Percentiles rank a stretch among this genome's conserved stretches.
phyloP scores from a whole-genome alignment of 305 asterid species.

The Coffea humblotiana region DNA sequence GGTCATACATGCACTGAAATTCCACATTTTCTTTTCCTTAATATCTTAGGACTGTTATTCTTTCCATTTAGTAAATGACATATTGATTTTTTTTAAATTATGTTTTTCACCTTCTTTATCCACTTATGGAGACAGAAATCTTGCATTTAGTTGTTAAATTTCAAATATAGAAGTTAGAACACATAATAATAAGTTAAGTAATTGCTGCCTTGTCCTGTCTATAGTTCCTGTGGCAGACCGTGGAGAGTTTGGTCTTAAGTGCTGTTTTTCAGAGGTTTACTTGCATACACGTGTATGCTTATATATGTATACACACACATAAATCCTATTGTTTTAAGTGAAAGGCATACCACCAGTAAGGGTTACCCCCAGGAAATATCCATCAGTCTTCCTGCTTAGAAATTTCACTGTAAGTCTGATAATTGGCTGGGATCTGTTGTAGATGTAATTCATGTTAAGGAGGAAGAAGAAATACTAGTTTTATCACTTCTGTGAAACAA shows the following conservation, averaged over 20 bases:
- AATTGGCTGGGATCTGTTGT: background rate
- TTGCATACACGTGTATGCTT: too few relatives aligned
- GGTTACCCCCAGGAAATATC: background rate
- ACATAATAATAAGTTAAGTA: background rate
- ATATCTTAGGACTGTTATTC: background rate
- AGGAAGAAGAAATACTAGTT: background rate
- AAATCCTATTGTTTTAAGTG: background rate
- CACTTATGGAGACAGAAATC: background rate
- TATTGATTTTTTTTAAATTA: background rate
- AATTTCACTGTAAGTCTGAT: background rate
- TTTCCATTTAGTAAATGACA: background rate
- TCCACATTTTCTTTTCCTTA: background rate
- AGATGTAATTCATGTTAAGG: background rate
- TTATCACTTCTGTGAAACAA: background rate
- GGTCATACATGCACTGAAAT: constrained; percentile 36
- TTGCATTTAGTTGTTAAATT: background rate
- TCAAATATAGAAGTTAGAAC: background rate
- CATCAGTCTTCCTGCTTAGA: background rate
- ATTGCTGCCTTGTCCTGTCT: background rate
- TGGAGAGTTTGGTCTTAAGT: background rate
- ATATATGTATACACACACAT: too few relatives aligned
- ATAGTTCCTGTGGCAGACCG: background rate
- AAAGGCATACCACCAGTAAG: background rate
- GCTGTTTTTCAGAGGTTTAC: too few relatives aligned
- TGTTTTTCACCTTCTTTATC: background rate